Evolutionary conservation across 108 stramenopile species (phyloP).

Genomic region (Epithemia pelagica): DNA sequence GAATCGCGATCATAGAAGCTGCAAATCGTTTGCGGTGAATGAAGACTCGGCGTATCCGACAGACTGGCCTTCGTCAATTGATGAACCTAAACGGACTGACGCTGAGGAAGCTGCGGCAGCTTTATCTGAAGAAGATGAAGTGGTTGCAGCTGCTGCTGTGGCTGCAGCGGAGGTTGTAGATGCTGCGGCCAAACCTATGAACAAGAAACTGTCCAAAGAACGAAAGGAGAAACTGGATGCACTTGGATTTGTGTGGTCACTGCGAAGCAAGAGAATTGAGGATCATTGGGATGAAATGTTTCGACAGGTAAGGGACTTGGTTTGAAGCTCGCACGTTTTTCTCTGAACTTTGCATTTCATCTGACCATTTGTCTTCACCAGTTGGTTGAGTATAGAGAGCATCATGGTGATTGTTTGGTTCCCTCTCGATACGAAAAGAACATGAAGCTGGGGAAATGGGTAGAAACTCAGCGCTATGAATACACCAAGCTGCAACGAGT

Average conservation of each 20-base stretch:
- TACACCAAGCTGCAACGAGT: conserved; percentile 36
- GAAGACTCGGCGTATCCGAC: conserved; percentile 9
- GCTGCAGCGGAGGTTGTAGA: conserved; percentile 6
- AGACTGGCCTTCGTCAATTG: background rate
- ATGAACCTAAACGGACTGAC: background rate
- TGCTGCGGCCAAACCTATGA: background rate
- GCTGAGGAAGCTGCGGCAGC: conserved; percentile 21
- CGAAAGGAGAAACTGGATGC: conserved; percentile 39
- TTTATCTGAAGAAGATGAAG: conserved; percentile 13
- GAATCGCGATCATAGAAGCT: conserved; percentile 21
- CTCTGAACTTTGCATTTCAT: background rate
- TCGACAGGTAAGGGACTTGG: background rate
- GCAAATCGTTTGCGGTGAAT: background rate
- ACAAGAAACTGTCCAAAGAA: conserved; percentile 21
- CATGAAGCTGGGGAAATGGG: conserved; percentile 48
- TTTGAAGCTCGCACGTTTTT: background rate
- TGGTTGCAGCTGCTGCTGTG: conserved; percentile 12
- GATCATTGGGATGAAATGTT: conserved; percentile 60
- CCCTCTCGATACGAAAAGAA: conserved; percentile 43
- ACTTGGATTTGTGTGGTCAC: conserved; percentile 54
- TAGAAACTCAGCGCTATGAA: conserved; percentile 50
- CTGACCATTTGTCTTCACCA: background rate
- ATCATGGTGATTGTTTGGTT: conserved; percentile 51
- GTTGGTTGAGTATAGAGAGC: conserved; percentile 36
- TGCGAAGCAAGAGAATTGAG: conserved; percentile 46